Base-by-base conservation (phyloP, 2,329 filamentous ascomycete genomes). In the Penicillium verrucosum region DNA sequence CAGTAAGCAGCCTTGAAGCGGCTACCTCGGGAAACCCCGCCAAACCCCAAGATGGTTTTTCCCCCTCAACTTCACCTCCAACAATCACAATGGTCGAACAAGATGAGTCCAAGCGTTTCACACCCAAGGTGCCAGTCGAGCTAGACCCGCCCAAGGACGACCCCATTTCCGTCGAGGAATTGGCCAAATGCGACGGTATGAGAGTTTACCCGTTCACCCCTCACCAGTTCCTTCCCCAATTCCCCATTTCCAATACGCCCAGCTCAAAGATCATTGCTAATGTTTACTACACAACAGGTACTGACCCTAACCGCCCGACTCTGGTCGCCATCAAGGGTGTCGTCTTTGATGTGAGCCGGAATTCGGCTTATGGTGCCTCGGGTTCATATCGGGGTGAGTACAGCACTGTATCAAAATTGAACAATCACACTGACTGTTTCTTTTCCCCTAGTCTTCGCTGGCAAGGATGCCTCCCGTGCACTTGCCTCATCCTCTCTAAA, bases 401-500 rank as follows among this genome's bases (percentile, higher is more conserved):
- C 32, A 30, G 36, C 43, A 32, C 12, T 32, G n/a, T 5, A 4
- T 43, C 4, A 34, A 25, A 14, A n/a, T 21, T 4, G 29, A 16
- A 48, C 14, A 37, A 37, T 21, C 11, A 43, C 7, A 23, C 48
- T 44, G 16, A 51, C 16, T 7, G 4, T 23, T 52, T 0, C n/a
- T 21, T 9, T 42, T 7, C 11, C 6, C 44, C 2, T 65, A 99
- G 94, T 97, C 21, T 99, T 99, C 71, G 89, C 91, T 2, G 94
- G 94, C 60, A 96, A 96, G 71, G 95, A 99, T 70, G 89, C 94
- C 27, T 97, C 94, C n/a, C 86, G 91, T 60, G 94, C 92, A 7
- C 83, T 99, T 2, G 94, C 86, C 11, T 87, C 87, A 73, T 94
- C 91, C 1, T 96, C 92, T 8, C 86, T 92, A 48, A 95, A 96